Conservation (phyloP, 257 asterid species). For the Ehretia macrophylla region DNA sequence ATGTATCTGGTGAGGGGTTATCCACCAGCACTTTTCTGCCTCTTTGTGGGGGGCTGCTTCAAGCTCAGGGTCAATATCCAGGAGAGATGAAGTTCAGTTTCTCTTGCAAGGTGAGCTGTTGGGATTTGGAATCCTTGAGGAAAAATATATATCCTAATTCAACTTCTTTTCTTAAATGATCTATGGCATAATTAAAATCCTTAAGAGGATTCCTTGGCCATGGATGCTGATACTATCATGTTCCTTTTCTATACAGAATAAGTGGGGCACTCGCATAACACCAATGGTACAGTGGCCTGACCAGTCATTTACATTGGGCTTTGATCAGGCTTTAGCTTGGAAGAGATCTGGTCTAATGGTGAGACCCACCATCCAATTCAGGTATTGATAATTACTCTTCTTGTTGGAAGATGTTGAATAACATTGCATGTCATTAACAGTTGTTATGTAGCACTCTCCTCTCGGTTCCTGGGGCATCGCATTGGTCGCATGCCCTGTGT, state of each 20-base stretch:
- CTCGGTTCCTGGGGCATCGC: no score
- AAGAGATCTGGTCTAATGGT: conserved; percentile 95
- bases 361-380: conserved; percentile 78
- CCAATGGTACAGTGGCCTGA: conserved; percentile 92
- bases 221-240: conserved; percentile 3
- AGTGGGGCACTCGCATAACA: conserved; percentile 84
- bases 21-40: conserved; percentile 90
- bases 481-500: no score
- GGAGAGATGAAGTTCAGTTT: conserved; percentile 95
- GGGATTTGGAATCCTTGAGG: not conserved
- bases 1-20: conserved; percentile 88
- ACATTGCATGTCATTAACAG: no score
- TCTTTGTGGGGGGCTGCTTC: conserved; percentile 82
- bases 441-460: no score
- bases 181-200: not conserved
- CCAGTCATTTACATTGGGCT: conserved; percentile 72
- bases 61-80: conserved; percentile 96
- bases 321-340: conserved; percentile 95
- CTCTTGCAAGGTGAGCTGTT: conserved; percentile 78
- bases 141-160: not conserved
- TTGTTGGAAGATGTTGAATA: not conserved
- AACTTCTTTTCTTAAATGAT: not conserved
- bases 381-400: conserved; percentile 30
- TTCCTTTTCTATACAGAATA: conserved; percentile 47
- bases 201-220: not conserved